Evolutionary conservation across 345 rosid species (phyloP), one percentile per base, ranked within the genome.

Genomic region (Melaleuca alternifolia): DNA sequence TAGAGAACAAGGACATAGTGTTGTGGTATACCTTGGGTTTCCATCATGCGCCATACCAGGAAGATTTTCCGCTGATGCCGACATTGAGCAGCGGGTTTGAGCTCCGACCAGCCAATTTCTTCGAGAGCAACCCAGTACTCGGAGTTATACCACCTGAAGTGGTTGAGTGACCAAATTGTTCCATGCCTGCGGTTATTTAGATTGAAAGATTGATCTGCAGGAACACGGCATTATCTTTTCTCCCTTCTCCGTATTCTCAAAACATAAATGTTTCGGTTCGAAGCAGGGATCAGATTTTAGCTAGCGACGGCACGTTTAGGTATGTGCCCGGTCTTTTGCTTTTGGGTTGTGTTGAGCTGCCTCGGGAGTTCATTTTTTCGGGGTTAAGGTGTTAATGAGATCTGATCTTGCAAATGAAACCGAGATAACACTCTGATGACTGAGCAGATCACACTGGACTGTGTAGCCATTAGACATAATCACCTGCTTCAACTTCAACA

Each of bases 31-130:
- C 94, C 2, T 88, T 95, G 21, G 98, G 98, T 79, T 91, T 96
- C 88, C 98, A 94, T 89, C 99, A 94, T 85, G 91, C 87, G 71
- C 99, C 98, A 28, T 93, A 57, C 88, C 97, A 95, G 89, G 99
- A 96, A 87, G 98, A 96, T 89, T 96, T 94, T 83, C 99, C 98
- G 0, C 91, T 92, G 10, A 96, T 96, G 99, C 91, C 97, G 0
- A 90, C 92, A 8, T 85, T 96, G 54, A 91, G 90, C 2, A 91
- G 90, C 11, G 96, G 96, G 16, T 95, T 96, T 87, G 93, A 94
- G 89, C 97, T 95, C 54, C 93, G 92, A 28, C 98, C 98, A 1
- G 87, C 94, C 2, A 93, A 93, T 84, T 96, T 95, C 83, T 95
- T 93, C 52, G 93, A 95, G 83, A 91, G 91, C 59, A 96, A 94